Base-by-base conservation (phyloP, 257 asterid genomes). In the Solanum dulcamara region DNA sequence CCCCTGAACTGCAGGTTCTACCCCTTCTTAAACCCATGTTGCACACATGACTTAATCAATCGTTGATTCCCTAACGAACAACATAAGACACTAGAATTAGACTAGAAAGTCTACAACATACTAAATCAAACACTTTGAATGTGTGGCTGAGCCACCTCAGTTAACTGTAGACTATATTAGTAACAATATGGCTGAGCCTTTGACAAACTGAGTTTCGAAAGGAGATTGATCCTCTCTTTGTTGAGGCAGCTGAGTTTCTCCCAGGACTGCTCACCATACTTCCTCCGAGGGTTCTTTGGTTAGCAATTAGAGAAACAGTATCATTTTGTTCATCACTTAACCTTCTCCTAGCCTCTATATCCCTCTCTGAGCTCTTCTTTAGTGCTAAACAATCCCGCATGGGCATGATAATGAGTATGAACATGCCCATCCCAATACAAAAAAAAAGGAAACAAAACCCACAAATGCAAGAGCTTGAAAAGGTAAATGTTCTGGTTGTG, bases 391-490 rank as follows among this genome's bases (percentile, higher is more conserved):
- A 91, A 92, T 94, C 98, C 3, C 97, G 92, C 72, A 92, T 88
- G n/a, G 98, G 98, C 59, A 93, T 90, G 90, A 94, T 93, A 38
- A 94, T 94, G 26, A 94, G 96, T 81, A 90, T 75, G 90, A 91
- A 89, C 51, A 94, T 92, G 83, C 97, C 96, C 77, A 92, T 89
- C 83, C 90, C 92, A n/a, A 84, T 90, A 86, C 98, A 94, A 86
- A 94, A 89, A 83, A 94, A 66, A 95, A 91, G 86, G 93, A 92
- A 88, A 94, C 93, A 85, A 95, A 94, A 32, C 97, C 96, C 90
- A 94, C 75, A 89, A 95, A 95, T 71, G 91, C 90, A 42, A 94
- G 86, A 83, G 89, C 90, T 81, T 93, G 92, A 74, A 89, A 92
- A 82, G 67, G 84, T 26, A 86, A 68, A 77, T 80, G 68, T 80